phyloP scores from a whole-genome alignment of 1,284 basidiomycete genomes.

The Leucoagaricus sp. region DNA sequence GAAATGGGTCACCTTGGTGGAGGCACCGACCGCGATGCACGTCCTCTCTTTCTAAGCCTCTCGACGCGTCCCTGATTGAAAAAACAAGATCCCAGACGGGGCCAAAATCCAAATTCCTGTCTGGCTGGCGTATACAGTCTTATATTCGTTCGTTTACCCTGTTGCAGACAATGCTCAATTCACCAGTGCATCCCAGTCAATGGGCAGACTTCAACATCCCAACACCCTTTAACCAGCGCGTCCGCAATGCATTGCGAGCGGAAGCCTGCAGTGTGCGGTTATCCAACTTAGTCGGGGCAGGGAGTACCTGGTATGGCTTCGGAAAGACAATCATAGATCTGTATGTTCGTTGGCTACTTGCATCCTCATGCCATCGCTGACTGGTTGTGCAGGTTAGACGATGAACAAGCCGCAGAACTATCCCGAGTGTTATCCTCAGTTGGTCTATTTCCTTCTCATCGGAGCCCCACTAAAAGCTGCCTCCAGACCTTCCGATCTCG shows the following conservation, averaged over 20 bases:
- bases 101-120: slow-evolving; percentile 81
- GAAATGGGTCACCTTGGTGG: slow-evolving; percentile 88
- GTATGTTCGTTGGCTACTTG: slow-evolving; percentile 43
- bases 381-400: slow-evolving; percentile 55
- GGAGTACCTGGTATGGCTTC: slow-evolving; percentile 88
- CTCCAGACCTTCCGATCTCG: slow-evolving; percentile 77
- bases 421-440: slow-evolving; percentile 72
- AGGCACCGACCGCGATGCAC: slow-evolving; percentile 77
- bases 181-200: slow-evolving; percentile 59
- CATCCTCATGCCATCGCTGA: slow-evolving; percentile 8
- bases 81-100: slow-evolving; percentile 65
- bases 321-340: slow-evolving; percentile 81
- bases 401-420: slow-evolving; percentile 68
- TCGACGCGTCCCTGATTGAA: not conserved
- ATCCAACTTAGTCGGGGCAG: slow-evolving; percentile 80
- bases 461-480: not conserved
- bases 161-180: not conserved
- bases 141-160: slow-evolving; percentile 63
- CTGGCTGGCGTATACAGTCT: slow-evolving; percentile 84
- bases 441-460: slow-evolving; percentile 10
- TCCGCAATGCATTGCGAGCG: slow-evolving; percentile 83
- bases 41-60: slow-evolving; percentile 23
- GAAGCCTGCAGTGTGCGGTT: slow-evolving; percentile 81
- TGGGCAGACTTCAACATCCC: slow-evolving; percentile 88
- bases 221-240: slow-evolving; percentile 69